Conservation (phyloP, 768 basidiomycete genomes). For the Kwoniella mangroviensis region DNA sequence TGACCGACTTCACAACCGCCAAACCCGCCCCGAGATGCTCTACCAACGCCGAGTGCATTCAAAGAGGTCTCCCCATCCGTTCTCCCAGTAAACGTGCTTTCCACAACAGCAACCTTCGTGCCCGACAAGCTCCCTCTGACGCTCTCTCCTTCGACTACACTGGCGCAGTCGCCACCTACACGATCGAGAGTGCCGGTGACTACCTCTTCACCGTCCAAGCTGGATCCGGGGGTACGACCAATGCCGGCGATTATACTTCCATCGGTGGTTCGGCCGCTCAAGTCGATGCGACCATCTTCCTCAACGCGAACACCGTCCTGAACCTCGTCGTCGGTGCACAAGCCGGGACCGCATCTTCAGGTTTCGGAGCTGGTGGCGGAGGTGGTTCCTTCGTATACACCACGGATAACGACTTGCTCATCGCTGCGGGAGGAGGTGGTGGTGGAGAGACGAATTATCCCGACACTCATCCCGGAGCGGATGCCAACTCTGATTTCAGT, state of each 20-base stretch:
- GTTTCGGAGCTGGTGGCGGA: constrained; percentile 5
- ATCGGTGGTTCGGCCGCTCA: constrained; percentile 3
- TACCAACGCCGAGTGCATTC: constrained; percentile 4
- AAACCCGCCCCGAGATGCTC: background rate
- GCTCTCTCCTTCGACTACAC: background rate
- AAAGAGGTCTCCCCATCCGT: constrained; percentile 1
- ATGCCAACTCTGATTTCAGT: constrained; percentile 3
- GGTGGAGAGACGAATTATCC: background rate
- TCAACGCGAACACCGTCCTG: background rate
- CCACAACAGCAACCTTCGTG: background rate
- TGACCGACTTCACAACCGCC: background rate
- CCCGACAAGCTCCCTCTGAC: background rate
- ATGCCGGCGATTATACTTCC: background rate
- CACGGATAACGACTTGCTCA: background rate
- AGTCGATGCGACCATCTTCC: background rate
- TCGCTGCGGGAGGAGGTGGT: constrained; percentile 5
- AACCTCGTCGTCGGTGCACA: constrained; percentile 6
- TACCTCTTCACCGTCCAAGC: constrained; percentile 3
- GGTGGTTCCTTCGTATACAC: constrained; percentile 4
- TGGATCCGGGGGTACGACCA: background rate
- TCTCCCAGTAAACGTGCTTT: constrained; percentile 3
- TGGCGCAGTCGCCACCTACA: background rate
- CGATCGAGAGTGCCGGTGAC: background rate
- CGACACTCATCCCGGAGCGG: background rate
- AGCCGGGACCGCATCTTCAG: background rate